These are phyloP conservation scores for Nitzschia inconspicua DNA, from an alignment of 108 stramenopile species.

Conservation along the genomic window DNA sequence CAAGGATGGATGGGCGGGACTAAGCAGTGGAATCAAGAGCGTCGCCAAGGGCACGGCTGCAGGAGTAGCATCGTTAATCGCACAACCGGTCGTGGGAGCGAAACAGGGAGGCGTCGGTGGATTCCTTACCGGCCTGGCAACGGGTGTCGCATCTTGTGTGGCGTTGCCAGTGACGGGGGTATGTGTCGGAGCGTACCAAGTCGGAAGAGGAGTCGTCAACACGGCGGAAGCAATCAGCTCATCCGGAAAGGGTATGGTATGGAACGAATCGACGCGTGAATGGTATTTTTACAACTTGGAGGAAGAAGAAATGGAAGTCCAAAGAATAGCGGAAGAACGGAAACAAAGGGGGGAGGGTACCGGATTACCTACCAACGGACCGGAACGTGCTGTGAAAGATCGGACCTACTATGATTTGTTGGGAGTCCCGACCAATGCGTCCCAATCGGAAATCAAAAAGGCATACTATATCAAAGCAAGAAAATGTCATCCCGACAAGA, in stretches of 20 bases:
- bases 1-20: slow-evolving; percentile 86
- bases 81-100: slow-evolving; percentile 83
- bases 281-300: slow-evolving; percentile 77
- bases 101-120: slow-evolving; percentile 74
- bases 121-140: slow-evolving; percentile 76
- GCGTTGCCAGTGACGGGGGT: slow-evolving; percentile 84
- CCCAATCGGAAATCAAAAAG: slow-evolving; percentile 84
- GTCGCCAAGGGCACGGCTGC: slow-evolving; percentile 77
- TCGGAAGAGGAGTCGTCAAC: slow-evolving; percentile 73
- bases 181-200: slow-evolving; percentile 80
- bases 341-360: slow-evolving; percentile 17
- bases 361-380: slow-evolving; percentile 3
- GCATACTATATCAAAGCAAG: slow-evolving; percentile 88
- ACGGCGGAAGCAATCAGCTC: slow-evolving; percentile 66
- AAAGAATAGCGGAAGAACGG: slow-evolving; percentile 28
- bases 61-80: slow-evolving; percentile 73
- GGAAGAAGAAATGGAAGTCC: slow-evolving; percentile 56
- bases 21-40: slow-evolving; percentile 71
- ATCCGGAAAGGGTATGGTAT: slow-evolving; percentile 72
- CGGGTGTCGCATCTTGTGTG: slow-evolving; percentile 76
- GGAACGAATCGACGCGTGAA: slow-evolving; percentile 75
- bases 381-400: slow-evolving; percentile 69
- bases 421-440: slow-evolving; percentile 77
- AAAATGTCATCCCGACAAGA: slow-evolving; percentile 82
- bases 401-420: slow-evolving; percentile 82